Evolutionary conservation across 495 filamentous ascomycete species (phyloP).

Genomic region (Bathelium albidoporum): DNA sequence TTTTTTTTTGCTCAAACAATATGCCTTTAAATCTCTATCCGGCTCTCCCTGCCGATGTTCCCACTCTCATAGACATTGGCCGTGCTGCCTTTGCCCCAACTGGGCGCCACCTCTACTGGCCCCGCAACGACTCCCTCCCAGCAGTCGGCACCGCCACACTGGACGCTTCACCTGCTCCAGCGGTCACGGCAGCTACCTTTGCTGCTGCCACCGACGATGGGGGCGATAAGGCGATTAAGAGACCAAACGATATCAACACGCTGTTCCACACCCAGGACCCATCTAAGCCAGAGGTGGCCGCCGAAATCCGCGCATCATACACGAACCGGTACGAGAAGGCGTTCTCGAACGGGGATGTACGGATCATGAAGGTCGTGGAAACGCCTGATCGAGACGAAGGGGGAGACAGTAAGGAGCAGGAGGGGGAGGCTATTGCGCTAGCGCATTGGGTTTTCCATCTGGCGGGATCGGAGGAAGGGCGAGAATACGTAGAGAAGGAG

Average conservation of each 20-base stretch:
- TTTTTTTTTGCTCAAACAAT: background rate
- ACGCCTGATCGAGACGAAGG: background rate
- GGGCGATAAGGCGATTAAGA: too few relatives aligned
- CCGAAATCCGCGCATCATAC: too few relatives aligned
- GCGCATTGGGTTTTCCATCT: background rate
- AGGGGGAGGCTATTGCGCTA: background rate
- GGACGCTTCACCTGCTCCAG: constrained; percentile 7
- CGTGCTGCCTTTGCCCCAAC: constrained; percentile 8
- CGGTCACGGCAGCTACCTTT: too few relatives aligned
- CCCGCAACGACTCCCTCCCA: too few relatives aligned
- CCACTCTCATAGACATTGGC: constrained; percentile 7
- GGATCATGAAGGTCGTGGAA: background rate
- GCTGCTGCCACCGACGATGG: too few relatives aligned
- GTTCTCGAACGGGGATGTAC: too few relatives aligned
- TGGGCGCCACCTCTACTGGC: background rate
- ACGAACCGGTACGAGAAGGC: too few relatives aligned
- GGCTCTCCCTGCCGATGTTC: constrained; percentile 9
- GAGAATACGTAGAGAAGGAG: constrained; percentile 10
- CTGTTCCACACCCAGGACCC: background rate
- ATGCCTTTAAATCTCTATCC: constrained; percentile 18
- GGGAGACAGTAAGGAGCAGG: constrained; percentile 1
- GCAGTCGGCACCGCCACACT: constrained; percentile 6
- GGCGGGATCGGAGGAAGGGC: constrained; percentile 1
- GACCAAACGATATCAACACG: too few relatives aligned
- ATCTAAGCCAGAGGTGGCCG: background rate